phyloP scores from a whole-genome alignment of 305 asterid genomes.

The Fraxinus xanthoxyloides region DNA sequence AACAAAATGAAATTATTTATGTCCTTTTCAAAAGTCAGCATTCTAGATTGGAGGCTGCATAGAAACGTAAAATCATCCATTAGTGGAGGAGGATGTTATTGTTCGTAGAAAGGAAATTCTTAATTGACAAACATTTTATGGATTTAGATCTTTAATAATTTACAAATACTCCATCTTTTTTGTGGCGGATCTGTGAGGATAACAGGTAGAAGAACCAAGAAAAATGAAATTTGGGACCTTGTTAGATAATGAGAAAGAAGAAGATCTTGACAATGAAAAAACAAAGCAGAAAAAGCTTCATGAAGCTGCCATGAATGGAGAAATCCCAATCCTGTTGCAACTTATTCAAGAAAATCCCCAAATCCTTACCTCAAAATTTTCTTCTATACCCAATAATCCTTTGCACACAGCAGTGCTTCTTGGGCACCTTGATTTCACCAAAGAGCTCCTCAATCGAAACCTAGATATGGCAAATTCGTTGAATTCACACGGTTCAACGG shows the following conservation, averaged over 20 bases:
- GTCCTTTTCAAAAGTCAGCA: neutral
- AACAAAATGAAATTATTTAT: neutral
- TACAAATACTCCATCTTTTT: neutral
- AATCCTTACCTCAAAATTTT: constrained; percentile 11
- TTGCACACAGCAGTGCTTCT: constrained; percentile 32
- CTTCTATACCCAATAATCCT: constrained; percentile 17
- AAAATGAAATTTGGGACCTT: constrained; percentile 24
- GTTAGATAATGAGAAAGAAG: constrained; percentile 18
- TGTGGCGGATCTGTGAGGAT: neutral
- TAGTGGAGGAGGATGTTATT: neutral
- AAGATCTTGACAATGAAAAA: neutral
- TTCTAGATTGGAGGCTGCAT: constrained; percentile 18
- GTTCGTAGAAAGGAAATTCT: neutral
- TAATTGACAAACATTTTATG: neutral
- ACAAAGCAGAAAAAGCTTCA: constrained; percentile 4
- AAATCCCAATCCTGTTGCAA: constrained; percentile 14
- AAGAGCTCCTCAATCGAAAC: constrained; percentile 18
- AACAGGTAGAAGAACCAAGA: neutral
- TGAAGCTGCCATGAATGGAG: constrained; percentile 21
- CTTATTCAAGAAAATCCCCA: constrained; percentile 19
- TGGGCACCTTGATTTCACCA: constrained; percentile 28
- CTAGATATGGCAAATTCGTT: constrained; percentile 24
- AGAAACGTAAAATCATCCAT: neutral
- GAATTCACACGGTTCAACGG: constrained; percentile 30
- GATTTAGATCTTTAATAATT: neutral